Evolutionary conservation across 148 eudicot genomes (phyloP).

Genomic region (Arbutus unedo): DNA sequence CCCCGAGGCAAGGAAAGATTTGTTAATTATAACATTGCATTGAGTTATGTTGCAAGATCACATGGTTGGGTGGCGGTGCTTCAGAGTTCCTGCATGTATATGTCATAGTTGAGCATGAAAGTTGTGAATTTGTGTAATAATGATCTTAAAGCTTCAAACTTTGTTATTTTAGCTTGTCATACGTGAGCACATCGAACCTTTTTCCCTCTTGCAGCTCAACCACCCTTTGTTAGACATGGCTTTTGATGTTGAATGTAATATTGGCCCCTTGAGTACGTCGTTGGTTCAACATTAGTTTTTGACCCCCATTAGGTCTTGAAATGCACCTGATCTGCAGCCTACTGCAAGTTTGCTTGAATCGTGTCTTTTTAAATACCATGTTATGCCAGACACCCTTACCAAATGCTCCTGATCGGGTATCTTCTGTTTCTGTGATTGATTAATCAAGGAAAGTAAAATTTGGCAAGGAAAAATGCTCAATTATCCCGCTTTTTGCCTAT

Average conservation of each 20-base stretch:
- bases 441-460: not conserved
- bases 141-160: not conserved
- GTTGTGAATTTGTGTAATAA: not conserved
- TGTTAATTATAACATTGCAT: not conserved
- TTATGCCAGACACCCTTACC: not conserved
- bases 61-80: not conserved
- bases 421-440: not conserved
- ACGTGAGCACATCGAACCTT: not conserved
- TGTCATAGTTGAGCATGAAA: not conserved
- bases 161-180: not conserved
- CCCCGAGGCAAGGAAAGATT: constrained; percentile 8
- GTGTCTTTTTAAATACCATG: not conserved
- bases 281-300: not conserved
- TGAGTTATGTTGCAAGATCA: not conserved
- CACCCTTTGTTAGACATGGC: not conserved
- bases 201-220: not conserved
- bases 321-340: not conserved
- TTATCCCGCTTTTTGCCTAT: not conserved
- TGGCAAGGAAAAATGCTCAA: constrained; percentile 3
- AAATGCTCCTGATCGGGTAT: not conserved
- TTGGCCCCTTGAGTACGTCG: not conserved
- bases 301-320: not conserved
- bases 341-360: not conserved
- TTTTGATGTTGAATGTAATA: not conserved
- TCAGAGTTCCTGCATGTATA: not conserved